Evolutionary conservation across 2,329 filamentous ascomycete species (phyloP).

Genomic region (Talaromyces sp.): DNA sequence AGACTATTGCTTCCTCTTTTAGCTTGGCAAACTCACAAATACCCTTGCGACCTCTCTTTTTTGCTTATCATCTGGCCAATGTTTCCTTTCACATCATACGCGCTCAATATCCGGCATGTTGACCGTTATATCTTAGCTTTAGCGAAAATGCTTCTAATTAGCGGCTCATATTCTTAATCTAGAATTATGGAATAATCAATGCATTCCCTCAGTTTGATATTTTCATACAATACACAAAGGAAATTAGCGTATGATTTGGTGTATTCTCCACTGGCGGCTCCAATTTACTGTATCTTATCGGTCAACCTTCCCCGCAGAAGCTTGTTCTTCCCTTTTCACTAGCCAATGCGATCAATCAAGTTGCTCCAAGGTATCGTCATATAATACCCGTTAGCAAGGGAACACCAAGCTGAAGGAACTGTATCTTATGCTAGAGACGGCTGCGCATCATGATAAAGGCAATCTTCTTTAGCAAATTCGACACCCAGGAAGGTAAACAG

Average conservation of each 20-base stretch:
- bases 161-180: not conserved
- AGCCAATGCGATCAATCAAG: not conserved
- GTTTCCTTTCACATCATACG: slow-evolving; percentile 3
- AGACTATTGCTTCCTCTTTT: slow-evolving; percentile 10
- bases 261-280: not conserved
- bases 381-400: not conserved
- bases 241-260: not conserved
- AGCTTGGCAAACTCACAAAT: slow-evolving; percentile 14
- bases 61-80: slow-evolving; percentile 1
- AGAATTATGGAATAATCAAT: not conserved
- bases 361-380: not conserved
- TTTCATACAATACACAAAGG: not conserved
- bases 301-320: slow-evolving; percentile 3
- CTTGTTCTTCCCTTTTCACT: not conserved
- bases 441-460: slow-evolving; percentile 55
- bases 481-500: slow-evolving; percentile 53
- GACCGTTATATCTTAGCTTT: not conserved
- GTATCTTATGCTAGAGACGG: not conserved
- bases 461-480: slow-evolving; percentile 66
- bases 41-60: slow-evolving; percentile 16
- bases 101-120: slow-evolving; percentile 16
- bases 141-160: not conserved
- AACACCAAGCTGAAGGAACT: not conserved
- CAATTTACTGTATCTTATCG: not conserved
- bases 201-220: not conserved